phyloP scores from a whole-genome alignment of 805 yeast genomes.

The Ogataea kodamae region DNA sequence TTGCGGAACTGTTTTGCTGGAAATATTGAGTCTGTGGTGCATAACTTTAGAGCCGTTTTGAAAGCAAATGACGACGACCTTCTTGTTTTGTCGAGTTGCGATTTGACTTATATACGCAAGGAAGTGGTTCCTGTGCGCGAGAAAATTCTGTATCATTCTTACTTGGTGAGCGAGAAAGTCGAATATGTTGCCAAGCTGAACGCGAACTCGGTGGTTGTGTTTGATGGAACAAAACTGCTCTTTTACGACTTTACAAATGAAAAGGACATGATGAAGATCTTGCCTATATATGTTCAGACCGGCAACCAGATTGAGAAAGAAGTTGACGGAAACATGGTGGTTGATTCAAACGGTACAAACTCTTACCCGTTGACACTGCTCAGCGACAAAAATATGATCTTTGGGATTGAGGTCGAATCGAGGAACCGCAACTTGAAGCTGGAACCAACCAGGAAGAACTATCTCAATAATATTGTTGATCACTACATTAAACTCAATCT shows the following conservation, averaged over 20 bases:
- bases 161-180: slow-evolving; percentile 24
- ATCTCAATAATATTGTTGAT: slow-evolving; percentile 45
- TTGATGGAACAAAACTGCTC: slow-evolving; percentile 34
- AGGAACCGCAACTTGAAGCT: slow-evolving; percentile 24
- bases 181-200: slow-evolving; percentile 32
- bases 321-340: slow-evolving; percentile 6
- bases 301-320: slow-evolving; percentile 28
- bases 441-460: slow-evolving; percentile 39
- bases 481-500: slow-evolving; percentile 38
- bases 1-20: slow-evolving; percentile 27
- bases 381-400: slow-evolving; percentile 43
- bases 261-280: slow-evolving; percentile 23
- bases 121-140: slow-evolving; percentile 10
- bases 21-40: slow-evolving; percentile 20
- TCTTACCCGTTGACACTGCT: slow-evolving; percentile 50
- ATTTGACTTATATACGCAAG: slow-evolving; percentile 28
- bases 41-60: slow-evolving; percentile 26
- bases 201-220: slow-evolving; percentile 26
- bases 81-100: slow-evolving; percentile 28
- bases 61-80: slow-evolving; percentile 30
- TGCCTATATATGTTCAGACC: slow-evolving; percentile 30
- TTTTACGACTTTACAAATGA: slow-evolving; percentile 30
- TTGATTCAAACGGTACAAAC: slow-evolving; percentile 32
- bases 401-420: slow-evolving; percentile 47
- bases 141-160: slow-evolving; percentile 23